phyloP scores from a whole-genome alignment of 345 rosid species.

The Clarkia xantiana region DNA sequence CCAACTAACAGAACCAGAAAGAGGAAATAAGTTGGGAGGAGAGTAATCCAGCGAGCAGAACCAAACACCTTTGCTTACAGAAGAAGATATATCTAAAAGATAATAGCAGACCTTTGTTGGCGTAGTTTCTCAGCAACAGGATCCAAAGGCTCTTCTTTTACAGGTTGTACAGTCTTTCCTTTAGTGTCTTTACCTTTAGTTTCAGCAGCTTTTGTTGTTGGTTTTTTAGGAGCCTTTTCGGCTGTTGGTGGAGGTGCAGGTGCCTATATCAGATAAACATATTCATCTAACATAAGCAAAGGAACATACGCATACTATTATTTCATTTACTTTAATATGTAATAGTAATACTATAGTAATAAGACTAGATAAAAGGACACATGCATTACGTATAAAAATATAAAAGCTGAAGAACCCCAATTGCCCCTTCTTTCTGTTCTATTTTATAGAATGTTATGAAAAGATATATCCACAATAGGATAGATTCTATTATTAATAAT shows the following conservation, averaged over 20 bases:
- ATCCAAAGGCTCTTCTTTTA: slow-evolving; percentile 22
- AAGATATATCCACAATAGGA: no score
- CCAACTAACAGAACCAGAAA: no score
- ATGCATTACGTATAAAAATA: no score
- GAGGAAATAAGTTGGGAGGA: no score
- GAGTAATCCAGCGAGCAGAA: not conserved
- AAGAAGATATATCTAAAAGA: not conserved
- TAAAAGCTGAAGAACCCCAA: no score
- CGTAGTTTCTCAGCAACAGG: slow-evolving; percentile 34
- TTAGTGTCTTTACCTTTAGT: slow-evolving; percentile 16
- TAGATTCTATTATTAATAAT: no score
- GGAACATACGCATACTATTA: not conserved
- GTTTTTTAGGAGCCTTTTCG: slow-evolving; percentile 23
- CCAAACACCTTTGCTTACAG: not conserved
- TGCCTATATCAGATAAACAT: slow-evolving; percentile 11
- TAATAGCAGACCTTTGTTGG: slow-evolving; percentile 26
- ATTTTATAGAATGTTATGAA: no score
- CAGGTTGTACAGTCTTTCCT: slow-evolving; percentile 19
- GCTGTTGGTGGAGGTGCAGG: slow-evolving; percentile 19
- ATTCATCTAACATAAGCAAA: no score
- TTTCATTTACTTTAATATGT: no score
- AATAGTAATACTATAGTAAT: no score
- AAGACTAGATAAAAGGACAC: no score
- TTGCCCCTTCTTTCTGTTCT: no score
- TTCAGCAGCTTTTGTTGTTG: slow-evolving; percentile 16